A percentile compares a stretch with the other conserved stretches of the same genome.
phyloP scores from a whole-genome alignment of 2,329 filamentous ascomycete genomes.

The Aureobasidium zeae region DNA sequence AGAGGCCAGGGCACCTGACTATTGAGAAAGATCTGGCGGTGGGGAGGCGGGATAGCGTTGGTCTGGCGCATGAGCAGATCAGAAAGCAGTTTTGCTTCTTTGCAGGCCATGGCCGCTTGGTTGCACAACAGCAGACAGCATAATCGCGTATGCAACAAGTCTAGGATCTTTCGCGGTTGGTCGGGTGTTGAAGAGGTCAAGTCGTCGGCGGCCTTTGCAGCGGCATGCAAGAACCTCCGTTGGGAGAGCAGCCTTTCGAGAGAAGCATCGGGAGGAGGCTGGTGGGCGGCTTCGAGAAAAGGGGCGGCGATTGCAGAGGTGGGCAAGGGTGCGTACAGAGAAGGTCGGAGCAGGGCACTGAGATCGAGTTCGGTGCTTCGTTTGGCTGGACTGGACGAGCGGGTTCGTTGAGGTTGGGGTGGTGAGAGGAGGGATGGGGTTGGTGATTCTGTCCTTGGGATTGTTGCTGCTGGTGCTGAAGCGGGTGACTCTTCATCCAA shows the following conservation, averaged over 20 bases:
- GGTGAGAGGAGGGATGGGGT: constrained; percentile 19
- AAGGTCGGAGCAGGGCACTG: constrained; percentile 66
- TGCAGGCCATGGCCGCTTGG: constrained; percentile 46
- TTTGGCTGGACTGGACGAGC: constrained; percentile 16
- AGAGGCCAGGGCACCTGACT: constrained; percentile 80
- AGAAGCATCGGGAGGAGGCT: constrained; percentile 53
- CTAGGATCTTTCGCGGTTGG: constrained; percentile 60
- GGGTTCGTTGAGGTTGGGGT: constrained; percentile 17
- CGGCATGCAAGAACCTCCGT: constrained; percentile 64
- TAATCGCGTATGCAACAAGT: constrained; percentile 63
- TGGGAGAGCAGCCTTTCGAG: constrained; percentile 58
- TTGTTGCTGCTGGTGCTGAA: constrained; percentile 12
- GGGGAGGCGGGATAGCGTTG: neutral
- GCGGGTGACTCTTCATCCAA: constrained; percentile 51
- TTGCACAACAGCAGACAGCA: constrained; percentile 68
- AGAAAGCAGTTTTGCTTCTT: constrained; percentile 54
- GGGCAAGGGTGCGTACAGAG: constrained; percentile 75
- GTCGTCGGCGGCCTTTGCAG: constrained; percentile 32
- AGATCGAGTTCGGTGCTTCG: constrained; percentile 53
- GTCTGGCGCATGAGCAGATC: constrained; percentile 38
- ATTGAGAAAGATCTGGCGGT: neutral
- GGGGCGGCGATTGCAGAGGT: constrained; percentile 50
- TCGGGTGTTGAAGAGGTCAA: constrained; percentile 38
- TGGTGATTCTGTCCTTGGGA: constrained; percentile 7
- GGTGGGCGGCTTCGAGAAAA: constrained; percentile 60